phyloP scores from a whole-genome alignment of 176 grass and related monocot species.

The barley (Hordeum vulgare) region DNA sequence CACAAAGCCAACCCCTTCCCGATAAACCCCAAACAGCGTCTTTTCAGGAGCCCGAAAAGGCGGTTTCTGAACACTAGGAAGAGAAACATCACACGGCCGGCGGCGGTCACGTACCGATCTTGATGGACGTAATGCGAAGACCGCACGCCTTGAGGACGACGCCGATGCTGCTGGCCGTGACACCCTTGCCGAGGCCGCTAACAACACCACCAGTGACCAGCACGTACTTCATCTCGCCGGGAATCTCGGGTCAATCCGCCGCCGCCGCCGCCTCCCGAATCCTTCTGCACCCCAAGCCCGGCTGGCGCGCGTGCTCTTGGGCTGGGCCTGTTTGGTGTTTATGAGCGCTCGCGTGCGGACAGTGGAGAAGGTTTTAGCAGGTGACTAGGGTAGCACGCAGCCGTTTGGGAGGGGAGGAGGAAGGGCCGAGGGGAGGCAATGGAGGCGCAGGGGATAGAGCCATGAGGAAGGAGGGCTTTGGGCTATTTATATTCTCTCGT shows the following conservation, averaged over 20 bases:
- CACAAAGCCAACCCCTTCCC: background rate
- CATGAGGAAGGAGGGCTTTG: slow-evolving; percentile 20
- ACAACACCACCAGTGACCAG: slow-evolving; percentile 65
- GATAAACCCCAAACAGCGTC: background rate
- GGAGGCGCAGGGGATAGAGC: slow-evolving; percentile 25
- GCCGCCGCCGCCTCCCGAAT: background rate
- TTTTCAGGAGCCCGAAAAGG: background rate
- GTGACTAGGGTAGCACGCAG: background rate
- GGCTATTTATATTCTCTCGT: slow-evolving; percentile 21
- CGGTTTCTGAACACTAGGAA: background rate
- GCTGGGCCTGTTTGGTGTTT: background rate
- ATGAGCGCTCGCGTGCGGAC: background rate
- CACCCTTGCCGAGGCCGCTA: slow-evolving; percentile 62
- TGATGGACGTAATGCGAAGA: slow-evolving; percentile 65
- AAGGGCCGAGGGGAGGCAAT: background rate
- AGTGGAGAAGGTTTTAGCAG: slow-evolving; percentile 20
- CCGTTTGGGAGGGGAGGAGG: background rate
- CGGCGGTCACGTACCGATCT: slow-evolving; percentile 47
- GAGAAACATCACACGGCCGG: background rate
- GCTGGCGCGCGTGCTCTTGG: background rate
- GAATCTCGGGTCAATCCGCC: slow-evolving; percentile 9
- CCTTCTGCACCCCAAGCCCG: background rate
- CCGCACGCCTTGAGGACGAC: slow-evolving; percentile 61
- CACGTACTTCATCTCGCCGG: slow-evolving; percentile 57
- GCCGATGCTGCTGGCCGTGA: slow-evolving; percentile 67